Percentiles rank a stretch among this genome's conserved stretches.
Conservation (phyloP, 805 yeast genomes). For the Ogataea wickerhamii region DNA sequence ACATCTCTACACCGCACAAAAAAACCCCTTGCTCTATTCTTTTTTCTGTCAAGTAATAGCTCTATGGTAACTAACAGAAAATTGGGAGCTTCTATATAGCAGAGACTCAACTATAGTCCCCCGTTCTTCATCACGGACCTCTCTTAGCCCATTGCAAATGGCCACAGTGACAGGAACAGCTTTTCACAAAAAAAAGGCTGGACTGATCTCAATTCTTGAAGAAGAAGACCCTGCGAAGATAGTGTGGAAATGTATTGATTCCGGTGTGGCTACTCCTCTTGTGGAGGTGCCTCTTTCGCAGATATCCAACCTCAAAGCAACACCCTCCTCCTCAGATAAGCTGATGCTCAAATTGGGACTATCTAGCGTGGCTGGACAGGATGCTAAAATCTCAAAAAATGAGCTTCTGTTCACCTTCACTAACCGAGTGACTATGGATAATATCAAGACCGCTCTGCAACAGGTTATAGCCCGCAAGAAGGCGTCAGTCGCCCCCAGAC, state of each 20-base stretch:
- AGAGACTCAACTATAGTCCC: too few relatives aligned
- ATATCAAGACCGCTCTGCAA: conserved; percentile 62
- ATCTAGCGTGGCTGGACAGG: conserved; percentile 33
- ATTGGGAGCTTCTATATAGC: too few relatives aligned
- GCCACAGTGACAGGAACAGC: conserved; percentile 45
- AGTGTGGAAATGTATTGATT: conserved; percentile 57
- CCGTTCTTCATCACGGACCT: too few relatives aligned
- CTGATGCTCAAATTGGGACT: conserved; percentile 58
- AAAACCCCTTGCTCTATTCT: too few relatives aligned
- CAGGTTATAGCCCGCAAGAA: conserved; percentile 65
- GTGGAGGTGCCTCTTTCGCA: conserved; percentile 42
- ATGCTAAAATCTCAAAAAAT: conserved; percentile 20
- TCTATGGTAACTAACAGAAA: too few relatives aligned
- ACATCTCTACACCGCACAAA: too few relatives aligned
- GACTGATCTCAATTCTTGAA: conserved; percentile 53
- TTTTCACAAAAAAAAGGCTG: conserved; percentile 49
- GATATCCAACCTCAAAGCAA: conserved; percentile 57
- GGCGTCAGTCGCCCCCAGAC: conserved; percentile 37
- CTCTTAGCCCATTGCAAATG: too few relatives aligned
- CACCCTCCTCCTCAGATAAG: conserved; percentile 62
- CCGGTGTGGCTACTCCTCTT: conserved; percentile 34
- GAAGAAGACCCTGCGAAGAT: conserved; percentile 54
- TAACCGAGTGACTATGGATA: conserved; percentile 72
- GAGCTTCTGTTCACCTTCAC: conserved; percentile 57
- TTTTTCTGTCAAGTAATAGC: too few relatives aligned